Evolutionary conservation across 805 yeast genomes (phyloP).

Genomic region (Metschnikowia sp.): DNA sequence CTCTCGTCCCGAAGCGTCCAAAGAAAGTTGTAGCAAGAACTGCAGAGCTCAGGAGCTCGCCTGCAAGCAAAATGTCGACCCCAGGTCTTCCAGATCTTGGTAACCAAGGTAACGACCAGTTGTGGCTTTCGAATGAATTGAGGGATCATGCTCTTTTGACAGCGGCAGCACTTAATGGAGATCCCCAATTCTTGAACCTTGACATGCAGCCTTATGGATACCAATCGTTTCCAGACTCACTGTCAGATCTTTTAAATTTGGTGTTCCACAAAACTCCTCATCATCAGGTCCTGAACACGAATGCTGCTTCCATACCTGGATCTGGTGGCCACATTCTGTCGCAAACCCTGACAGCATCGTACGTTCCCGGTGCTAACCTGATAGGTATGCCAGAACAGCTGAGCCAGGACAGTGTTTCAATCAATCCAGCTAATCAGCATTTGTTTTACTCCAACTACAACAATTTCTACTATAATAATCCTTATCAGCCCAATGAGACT

Average conservation of each 20-base stretch:
- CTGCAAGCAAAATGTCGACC: conserved; percentile 1
- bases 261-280: conserved; percentile 47
- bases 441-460: conserved; percentile 37
- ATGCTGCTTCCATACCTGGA: background rate
- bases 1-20: background rate
- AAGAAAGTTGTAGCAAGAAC: background rate
- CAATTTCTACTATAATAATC: conserved; percentile 38
- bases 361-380: conserved; percentile 4
- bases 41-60: background rate
- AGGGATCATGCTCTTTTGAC: conserved; percentile 70
- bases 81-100: conserved; percentile 3
- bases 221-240: conserved; percentile 19
- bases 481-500: conserved; percentile 36
- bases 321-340: background rate
- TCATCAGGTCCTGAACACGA: conserved; percentile 6
- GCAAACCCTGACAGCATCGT: background rate
- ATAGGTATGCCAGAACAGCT: conserved; percentile 4
- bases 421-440: conserved; percentile 36
- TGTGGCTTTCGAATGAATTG: conserved; percentile 70
- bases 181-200: conserved; percentile 54
- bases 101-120: conserved; percentile 41
- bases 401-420: conserved; percentile 16
- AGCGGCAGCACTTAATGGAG: conserved; percentile 67
- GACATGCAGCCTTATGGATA: conserved; percentile 23
- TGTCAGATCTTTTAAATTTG: conserved; percentile 48